A percentile compares a stretch with the other conserved stretches of the same genome.
Conservation (phyloP, 352 stramenopile genomes). For the Globisporangium yorkense region DNA sequence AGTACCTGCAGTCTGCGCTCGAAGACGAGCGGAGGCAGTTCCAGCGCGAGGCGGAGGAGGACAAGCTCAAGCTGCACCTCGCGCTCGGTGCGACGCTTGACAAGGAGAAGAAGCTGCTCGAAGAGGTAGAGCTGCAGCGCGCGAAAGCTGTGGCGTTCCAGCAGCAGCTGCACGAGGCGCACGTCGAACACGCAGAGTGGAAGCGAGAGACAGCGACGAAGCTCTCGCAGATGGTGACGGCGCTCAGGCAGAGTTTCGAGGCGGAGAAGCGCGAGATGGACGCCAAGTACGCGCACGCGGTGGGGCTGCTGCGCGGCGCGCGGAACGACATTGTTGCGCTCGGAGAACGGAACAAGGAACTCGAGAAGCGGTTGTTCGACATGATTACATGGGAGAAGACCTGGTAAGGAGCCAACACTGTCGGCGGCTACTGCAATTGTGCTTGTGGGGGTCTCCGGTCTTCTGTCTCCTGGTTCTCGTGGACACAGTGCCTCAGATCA, state of each 20-base stretch:
- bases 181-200: constrained; percentile 56
- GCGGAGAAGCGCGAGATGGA: constrained; percentile 42
- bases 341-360: constrained; percentile 38
- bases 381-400: constrained; percentile 32
- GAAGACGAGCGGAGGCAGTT: constrained; percentile 56
- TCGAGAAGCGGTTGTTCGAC: constrained; percentile 41
- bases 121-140: constrained; percentile 67
- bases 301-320: constrained; percentile 47
- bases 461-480: neutral
- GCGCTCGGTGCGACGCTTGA: constrained; percentile 46
- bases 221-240: constrained; percentile 40
- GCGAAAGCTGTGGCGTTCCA: constrained; percentile 38
- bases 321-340: constrained; percentile 62
- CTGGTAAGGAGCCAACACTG: constrained; percentile 12
- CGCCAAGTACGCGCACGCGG: constrained; percentile 39
- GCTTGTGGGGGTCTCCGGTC: neutral
- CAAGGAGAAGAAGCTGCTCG: constrained; percentile 74
- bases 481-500: neutral
- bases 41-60: constrained; percentile 50
- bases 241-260: constrained; percentile 46
- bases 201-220: constrained; percentile 36
- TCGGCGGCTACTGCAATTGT: too few species aligned
- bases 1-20: constrained; percentile 51
- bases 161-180: constrained; percentile 48
- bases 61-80: constrained; percentile 45